Conservation (phyloP, 2,329 filamentous ascomycete species). For the Cladosporium sp. region DNA sequence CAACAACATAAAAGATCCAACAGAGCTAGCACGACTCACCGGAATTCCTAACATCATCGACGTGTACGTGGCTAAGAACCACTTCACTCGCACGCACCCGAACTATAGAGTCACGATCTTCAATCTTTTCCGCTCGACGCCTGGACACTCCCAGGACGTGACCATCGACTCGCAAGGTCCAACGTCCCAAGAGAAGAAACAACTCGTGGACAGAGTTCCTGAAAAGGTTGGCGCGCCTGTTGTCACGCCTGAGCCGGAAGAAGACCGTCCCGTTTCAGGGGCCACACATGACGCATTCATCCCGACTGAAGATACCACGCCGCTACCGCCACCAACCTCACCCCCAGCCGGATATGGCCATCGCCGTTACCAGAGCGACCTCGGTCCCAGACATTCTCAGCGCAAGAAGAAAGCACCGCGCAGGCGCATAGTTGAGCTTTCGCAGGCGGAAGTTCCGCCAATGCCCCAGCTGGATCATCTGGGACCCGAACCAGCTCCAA, state of each 20-base stretch:
- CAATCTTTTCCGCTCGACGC: constrained; percentile 88
- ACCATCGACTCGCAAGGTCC: constrained; percentile 83
- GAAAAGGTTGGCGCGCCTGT: constrained; percentile 76
- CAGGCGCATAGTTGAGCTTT: constrained; percentile 59
- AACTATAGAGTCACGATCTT: constrained; percentile 89
- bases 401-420: constrained; percentile 59
- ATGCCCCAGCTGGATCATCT: constrained; percentile 22
- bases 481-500: constrained; percentile 25
- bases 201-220: constrained; percentile 76
- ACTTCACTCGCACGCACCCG: constrained; percentile 82
- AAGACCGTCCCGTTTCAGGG: constrained; percentile 46
- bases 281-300: constrained; percentile 13
- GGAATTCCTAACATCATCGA: constrained; percentile 88
- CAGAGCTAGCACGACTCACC: constrained; percentile 84
- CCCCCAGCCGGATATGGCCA: constrained; percentile 22
- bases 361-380: constrained; percentile 33
- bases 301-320: neutral
- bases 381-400: constrained; percentile 39
- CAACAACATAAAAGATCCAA: constrained; percentile 86
- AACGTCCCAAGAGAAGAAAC: constrained; percentile 80
- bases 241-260: constrained; percentile 67
- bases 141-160: constrained; percentile 88
- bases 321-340: constrained; percentile 1
- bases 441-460: constrained; percentile 42
- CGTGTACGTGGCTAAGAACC: constrained; percentile 89